Evolutionary conservation across 345 rosid species (phyloP).

Genomic region (Eucalyptus victrix): DNA sequence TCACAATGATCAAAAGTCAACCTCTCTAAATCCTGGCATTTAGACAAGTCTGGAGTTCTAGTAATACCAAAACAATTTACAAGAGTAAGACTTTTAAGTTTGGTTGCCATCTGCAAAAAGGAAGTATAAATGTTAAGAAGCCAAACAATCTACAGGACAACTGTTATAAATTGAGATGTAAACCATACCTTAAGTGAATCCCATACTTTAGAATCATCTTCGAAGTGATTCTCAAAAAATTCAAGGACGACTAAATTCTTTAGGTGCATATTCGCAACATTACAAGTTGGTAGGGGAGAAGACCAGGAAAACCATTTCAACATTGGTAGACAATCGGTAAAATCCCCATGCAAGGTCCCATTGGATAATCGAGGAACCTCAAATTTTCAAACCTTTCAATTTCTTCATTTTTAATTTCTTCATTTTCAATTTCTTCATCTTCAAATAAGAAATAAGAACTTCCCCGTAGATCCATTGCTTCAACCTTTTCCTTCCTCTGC

Average conservation of each 20-base stretch:
- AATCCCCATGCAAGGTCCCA: too few relatives aligned
- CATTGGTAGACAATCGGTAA: background rate
- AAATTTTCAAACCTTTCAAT: too few relatives aligned
- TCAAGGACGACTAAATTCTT: background rate
- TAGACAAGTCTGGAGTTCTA: background rate
- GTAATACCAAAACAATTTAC: accelerated
- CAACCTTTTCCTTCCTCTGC: too few relatives aligned
- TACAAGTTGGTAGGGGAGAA: too few relatives aligned
- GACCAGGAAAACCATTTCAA: background rate
- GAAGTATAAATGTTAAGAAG: background rate
- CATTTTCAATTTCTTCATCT: too few relatives aligned
- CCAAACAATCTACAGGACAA: accelerated
- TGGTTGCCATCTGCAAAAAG: background rate
- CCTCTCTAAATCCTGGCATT: background rate
- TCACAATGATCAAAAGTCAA: accelerated
- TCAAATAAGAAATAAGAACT: too few relatives aligned
- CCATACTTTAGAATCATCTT: background rate
- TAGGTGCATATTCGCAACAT: too few relatives aligned
- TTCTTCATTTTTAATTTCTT: too few relatives aligned
- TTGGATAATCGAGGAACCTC: too few relatives aligned
- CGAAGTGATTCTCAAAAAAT: too few relatives aligned
- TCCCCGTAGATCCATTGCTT: too few relatives aligned
- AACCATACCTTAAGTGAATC: background rate
- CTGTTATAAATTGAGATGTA: too few relatives aligned
- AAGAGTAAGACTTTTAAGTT: background rate